Base-by-base conservation (phyloP, 2,329 filamentous ascomycete species). In the Exophiala sp. region DNA sequence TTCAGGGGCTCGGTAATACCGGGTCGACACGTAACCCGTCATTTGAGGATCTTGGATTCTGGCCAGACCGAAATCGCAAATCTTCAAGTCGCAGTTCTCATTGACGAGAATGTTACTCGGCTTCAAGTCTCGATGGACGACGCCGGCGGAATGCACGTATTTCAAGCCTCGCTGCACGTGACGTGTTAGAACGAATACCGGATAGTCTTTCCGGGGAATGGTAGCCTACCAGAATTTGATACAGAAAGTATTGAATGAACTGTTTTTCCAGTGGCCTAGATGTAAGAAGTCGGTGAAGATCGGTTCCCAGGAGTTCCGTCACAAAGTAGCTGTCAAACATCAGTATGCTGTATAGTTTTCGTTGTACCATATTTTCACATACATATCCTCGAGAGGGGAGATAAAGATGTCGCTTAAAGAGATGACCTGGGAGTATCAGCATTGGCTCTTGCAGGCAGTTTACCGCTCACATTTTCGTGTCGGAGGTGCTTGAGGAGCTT, bases 341-440 rank as follows among this genome's bases (percentile, higher is more conserved):
- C 33, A 61, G 57, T 40, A 46, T 66, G 21, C 9, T n/a, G 18
- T 43, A 9, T 24, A 18, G 7, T n/a, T 32, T 10, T n/a, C n/a
- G 44, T 29, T 46, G 41, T 46, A 62, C 52, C 62, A 56, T 52
- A 50, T n/a, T 20, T 56, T 35, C 29, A 44, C 85, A 62, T 83
- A 96, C 91, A 99, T 96, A 71, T 99, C 94, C 76, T 99, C 94
- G 48, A 97, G 85, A 14, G 94, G 94, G 16, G 94, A 99, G 71
- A 99, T 99, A 78, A 99, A 99, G 76, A 99, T 99, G 73, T 99
- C 94, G 78, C 91, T 97, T 66, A 99, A 83, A 62, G 91, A 96
- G 71, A 99, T 99, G 71, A 99, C 88, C 92, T 90, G 63, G 60
- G 48, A 61, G 52, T 21, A 60, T 47, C 45, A 52, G 55, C 52